Evolutionary conservation across 768 basidiomycete genomes (phyloP).

Genomic region (Lactarius sanguifluus): DNA sequence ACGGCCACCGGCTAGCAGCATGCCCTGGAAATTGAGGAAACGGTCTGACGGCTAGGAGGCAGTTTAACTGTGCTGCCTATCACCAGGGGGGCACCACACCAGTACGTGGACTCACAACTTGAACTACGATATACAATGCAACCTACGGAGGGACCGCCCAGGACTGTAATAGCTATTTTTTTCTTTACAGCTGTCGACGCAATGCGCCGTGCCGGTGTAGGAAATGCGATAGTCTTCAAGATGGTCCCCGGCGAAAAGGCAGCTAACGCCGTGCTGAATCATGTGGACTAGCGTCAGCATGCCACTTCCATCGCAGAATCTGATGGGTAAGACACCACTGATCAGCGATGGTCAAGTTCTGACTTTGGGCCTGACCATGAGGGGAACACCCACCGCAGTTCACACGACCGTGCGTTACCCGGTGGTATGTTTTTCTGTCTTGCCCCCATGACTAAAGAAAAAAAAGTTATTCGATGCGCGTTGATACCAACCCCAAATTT

Average conservation of each 20-base stretch:
- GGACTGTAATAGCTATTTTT: neutral
- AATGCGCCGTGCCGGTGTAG: neutral
- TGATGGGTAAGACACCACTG: neutral
- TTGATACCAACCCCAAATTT: neutral
- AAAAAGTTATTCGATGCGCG: neutral
- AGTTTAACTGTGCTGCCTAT: neutral
- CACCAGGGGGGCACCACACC: neutral
- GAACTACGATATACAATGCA: neutral
- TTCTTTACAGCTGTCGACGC: neutral
- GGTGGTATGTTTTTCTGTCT: neutral
- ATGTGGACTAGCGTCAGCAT: neutral
- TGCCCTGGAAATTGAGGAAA: neutral
- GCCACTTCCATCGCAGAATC: neutral
- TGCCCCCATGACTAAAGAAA: neutral
- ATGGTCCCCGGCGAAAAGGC: neutral
- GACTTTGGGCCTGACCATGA: neutral
- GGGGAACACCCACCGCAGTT: neutral
- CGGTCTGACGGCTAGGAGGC: neutral
- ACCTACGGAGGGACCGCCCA: neutral
- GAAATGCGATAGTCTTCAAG: neutral
- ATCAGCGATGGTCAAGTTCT: neutral
- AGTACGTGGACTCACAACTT: conserved; percentile 34
- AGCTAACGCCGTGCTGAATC: neutral
- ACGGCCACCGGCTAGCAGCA: neutral
- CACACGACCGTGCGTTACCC: neutral